Evolutionary conservation across 2,329 filamentous ascomycete species (phyloP).

Genomic region (Ceratocystis destructans): DNA sequence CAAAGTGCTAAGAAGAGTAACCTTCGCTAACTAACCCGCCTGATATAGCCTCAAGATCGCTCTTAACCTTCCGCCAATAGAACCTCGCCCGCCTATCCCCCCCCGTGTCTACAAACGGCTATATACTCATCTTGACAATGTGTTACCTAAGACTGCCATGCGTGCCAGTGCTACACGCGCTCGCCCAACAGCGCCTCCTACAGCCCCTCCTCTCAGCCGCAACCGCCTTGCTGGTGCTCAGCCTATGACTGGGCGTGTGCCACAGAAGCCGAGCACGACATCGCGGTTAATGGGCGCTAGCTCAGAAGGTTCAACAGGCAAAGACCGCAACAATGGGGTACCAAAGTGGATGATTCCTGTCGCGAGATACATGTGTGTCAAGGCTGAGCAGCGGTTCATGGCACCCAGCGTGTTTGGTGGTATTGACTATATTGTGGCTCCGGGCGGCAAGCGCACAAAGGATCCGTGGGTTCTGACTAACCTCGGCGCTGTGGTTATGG

Average conservation of each 20-base stretch:
- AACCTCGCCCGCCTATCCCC: constrained; percentile 61
- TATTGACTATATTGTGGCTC: constrained; percentile 42
- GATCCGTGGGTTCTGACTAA: constrained; percentile 38
- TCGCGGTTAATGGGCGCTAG: constrained; percentile 31
- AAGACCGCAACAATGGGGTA: constrained; percentile 26
- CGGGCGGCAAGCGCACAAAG: constrained; percentile 32
- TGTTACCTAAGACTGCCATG: constrained; percentile 35
- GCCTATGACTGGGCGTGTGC: constrained; percentile 26
- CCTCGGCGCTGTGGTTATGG: constrained; percentile 42
- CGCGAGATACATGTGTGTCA: constrained; percentile 48
- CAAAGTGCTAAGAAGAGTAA: background rate
- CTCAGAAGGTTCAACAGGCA: constrained; percentile 22
- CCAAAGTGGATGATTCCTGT: constrained; percentile 57
- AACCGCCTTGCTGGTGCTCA: background rate
- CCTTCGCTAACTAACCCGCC: background rate
- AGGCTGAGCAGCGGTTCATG: constrained; percentile 46
- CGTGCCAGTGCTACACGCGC: constrained; percentile 22
- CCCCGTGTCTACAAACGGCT: constrained; percentile 74
- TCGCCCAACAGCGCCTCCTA: constrained; percentile 27
- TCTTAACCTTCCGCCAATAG: constrained; percentile 63
- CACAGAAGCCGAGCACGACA: constrained; percentile 34
- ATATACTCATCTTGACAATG: constrained; percentile 64
- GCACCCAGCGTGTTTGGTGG: constrained; percentile 64
- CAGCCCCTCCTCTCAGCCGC: background rate
- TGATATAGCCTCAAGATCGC: constrained; percentile 55